A percentile compares a stretch with the other conserved stretches of the same genome.
These are phyloP conservation scores for Hypoxylon rubiginosum DNA, from an alignment of 2,329 filamentous ascomycete species.

Conservation along the genomic window DNA sequence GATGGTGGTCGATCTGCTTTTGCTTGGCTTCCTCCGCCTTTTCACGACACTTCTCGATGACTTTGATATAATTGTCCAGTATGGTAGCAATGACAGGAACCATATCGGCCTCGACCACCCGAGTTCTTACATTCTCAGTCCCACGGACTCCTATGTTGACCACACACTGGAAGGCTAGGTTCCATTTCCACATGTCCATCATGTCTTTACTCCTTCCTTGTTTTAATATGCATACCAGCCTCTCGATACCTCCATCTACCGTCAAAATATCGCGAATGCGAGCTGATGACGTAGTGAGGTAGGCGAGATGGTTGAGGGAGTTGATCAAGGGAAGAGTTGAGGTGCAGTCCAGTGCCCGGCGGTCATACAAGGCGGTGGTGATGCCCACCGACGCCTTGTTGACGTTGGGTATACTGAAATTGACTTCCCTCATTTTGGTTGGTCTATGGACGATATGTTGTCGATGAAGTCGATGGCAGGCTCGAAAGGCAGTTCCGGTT, in stretches of 20 bases:
- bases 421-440: constrained; percentile 95
- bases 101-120: constrained; percentile 98
- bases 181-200: constrained; percentile 99
- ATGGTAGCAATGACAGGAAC: constrained; percentile 98
- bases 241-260: constrained; percentile 97
- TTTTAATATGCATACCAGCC: constrained; percentile 97
- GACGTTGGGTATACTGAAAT: constrained; percentile 99
- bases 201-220: constrained; percentile 96
- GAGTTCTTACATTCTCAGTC: constrained; percentile 91
- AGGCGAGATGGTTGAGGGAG: constrained; percentile 97
- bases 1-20: constrained; percentile 70
- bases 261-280: constrained; percentile 98
- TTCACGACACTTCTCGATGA: constrained; percentile 91
- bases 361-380: constrained; percentile 97
- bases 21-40: constrained; percentile 86
- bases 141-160: constrained; percentile 98
- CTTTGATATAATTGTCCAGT: constrained; percentile 97
- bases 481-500: constrained; percentile 43
- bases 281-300: constrained; percentile 96
- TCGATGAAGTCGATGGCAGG: constrained; percentile 43
- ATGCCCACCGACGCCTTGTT: constrained; percentile 99
- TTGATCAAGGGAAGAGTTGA: constrained; percentile 98
- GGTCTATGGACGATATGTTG: constrained; percentile 23
- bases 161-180: constrained; percentile 97
- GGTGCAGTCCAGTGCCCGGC: constrained; percentile 96